Base-by-base conservation (phyloP, 164 flowering plant genomes). In the Umbellularia californica region DNA sequence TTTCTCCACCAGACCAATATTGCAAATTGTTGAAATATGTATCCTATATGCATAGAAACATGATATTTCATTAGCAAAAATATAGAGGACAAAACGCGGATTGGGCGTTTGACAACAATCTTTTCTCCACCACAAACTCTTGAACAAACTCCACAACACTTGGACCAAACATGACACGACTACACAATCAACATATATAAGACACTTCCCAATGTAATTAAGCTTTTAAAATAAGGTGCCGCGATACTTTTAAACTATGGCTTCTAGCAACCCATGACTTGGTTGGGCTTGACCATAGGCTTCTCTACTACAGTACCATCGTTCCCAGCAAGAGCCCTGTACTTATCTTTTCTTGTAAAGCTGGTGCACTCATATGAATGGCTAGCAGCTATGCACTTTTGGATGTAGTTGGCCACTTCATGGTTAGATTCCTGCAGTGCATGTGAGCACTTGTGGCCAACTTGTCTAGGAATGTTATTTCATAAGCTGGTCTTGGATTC, bases 291-390 rank as follows among this genome's bases (percentile, higher is more conserved):
- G 47, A 60, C 25, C 74, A 25, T 51, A 19, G 85, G 78, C 72
- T 80, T 76, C 72, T 78, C 73, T 50, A 58, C 76, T 22, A 82
- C 81, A 20, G 70, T 83, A 5, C 94, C 97, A 71, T 92, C 97
- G 70, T 90, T 90, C 1, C 92, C 92, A 1, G 89, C 91, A 15
- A 89, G 83, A 2, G 87, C 89, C 47, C 82, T 47, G 74, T 88
- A 92, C 86, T 92, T 92, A 60, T 92, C 92, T 69, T 85, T 90
- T 81, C 97, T 81, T 1, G 94, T 90, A 41, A 92, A 85, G 47
- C 76, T 83, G 3, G 97, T 90, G 84, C 92, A 92, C 78, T 90
- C 87, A 68, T 82, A 90, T 2, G 84, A 77, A 14, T 90, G 82
- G 2, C 85, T 86, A 2, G 88, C 85, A 4, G 92, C 94, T 5